These are phyloP conservation scores for Metahyphopichia silvanorum DNA, from an alignment of 805 yeast genomes.

Conservation along the genomic window DNA sequence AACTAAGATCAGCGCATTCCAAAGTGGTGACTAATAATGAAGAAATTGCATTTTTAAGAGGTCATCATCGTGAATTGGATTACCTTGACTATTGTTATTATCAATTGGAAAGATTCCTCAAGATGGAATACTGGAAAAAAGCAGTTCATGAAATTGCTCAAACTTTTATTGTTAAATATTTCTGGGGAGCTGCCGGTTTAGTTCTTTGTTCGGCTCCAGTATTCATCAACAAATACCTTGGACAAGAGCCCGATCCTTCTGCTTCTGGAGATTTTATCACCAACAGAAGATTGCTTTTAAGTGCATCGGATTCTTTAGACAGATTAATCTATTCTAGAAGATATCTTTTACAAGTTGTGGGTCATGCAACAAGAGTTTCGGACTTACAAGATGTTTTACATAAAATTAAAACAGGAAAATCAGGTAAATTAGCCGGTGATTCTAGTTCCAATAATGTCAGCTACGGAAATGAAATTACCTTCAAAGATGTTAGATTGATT, in stretches of 20 bases:
- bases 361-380: constrained; percentile 73
- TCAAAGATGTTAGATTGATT: constrained; percentile 71
- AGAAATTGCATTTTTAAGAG: constrained; percentile 82
- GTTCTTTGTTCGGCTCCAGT: constrained; percentile 86
- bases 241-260: constrained; percentile 37
- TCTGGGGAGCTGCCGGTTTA: constrained; percentile 95
- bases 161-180: constrained; percentile 83
- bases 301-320: constrained; percentile 87
- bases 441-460: constrained; percentile 15
- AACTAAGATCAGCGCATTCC: constrained; percentile 78
- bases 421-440: neutral
- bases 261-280: constrained; percentile 85
- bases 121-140: constrained; percentile 71
- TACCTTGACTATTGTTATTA: constrained; percentile 77
- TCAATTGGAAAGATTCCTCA: constrained; percentile 72
- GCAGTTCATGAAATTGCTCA: constrained; percentile 83
- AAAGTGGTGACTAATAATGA: constrained; percentile 76
- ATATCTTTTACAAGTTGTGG: constrained; percentile 77
- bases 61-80: constrained; percentile 76
- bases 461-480: constrained; percentile 52
- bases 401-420: constrained; percentile 33
- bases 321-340: constrained; percentile 81
- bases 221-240: constrained; percentile 57
- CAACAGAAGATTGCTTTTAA: constrained; percentile 75
- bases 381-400: constrained; percentile 64